phyloP scores from a whole-genome alignment of 495 filamentous ascomycete species.

The Lasiosphaeria miniovina region DNA sequence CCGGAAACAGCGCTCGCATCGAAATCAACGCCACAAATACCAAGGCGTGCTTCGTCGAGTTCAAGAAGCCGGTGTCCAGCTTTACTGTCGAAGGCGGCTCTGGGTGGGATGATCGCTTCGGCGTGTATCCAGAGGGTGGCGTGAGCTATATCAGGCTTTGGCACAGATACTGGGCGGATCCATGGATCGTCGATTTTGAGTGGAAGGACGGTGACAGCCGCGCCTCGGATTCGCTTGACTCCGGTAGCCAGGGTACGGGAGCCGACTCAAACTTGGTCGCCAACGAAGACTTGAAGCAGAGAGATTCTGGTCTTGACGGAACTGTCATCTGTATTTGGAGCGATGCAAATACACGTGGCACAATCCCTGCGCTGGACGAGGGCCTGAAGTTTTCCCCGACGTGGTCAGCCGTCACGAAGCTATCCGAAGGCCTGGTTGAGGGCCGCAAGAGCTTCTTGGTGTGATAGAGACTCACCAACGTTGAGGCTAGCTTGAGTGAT shows the following conservation, averaged over 20 bases:
- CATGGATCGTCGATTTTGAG: slow-evolving; percentile 72
- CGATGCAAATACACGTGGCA: slow-evolving; percentile 68
- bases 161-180: slow-evolving; percentile 68
- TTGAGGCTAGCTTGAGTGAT: neutral
- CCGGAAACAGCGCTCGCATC: slow-evolving; percentile 22
- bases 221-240: slow-evolving; percentile 14
- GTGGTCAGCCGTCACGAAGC: slow-evolving; percentile 76
- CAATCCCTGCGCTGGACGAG: slow-evolving; percentile 86
- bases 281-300: slow-evolving; percentile 30
- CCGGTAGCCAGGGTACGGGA: neutral
- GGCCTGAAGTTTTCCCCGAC: slow-evolving; percentile 66
- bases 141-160: slow-evolving; percentile 42
- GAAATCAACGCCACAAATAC: slow-evolving; percentile 31
- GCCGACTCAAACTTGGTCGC: slow-evolving; percentile 6
- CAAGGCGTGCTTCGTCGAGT: slow-evolving; percentile 33
- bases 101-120: slow-evolving; percentile 67
- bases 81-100: slow-evolving; percentile 29
- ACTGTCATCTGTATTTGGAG: slow-evolving; percentile 81
- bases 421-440: slow-evolving; percentile 77
- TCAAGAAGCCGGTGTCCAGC: slow-evolving; percentile 26
- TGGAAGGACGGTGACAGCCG: slow-evolving; percentile 47
- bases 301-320: slow-evolving; percentile 54
- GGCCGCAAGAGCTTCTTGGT: slow-evolving; percentile 49
- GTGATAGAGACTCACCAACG: slow-evolving; percentile 5
- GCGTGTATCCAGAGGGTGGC: slow-evolving; percentile 54